phyloP scores from a whole-genome alignment of 805 yeast species.

The Cyberlindnera veronae region DNA sequence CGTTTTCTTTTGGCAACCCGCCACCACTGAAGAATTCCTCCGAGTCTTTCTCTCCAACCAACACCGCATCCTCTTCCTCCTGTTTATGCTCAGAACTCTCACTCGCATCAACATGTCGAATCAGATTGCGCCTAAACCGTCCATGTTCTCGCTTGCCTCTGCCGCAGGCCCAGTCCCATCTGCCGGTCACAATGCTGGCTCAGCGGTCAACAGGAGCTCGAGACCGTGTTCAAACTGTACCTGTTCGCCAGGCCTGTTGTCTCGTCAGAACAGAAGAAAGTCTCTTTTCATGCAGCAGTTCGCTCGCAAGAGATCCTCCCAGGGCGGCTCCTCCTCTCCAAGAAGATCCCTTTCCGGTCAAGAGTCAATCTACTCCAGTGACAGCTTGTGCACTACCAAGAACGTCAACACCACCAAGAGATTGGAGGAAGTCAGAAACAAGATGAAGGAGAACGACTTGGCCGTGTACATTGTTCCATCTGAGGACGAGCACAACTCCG shows the following conservation, averaged over 20 bases:
- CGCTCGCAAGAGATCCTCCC: slow-evolving; percentile 30
- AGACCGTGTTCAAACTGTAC: slow-evolving; percentile 72
- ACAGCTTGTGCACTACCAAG: slow-evolving; percentile 34
- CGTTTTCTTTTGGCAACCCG: too few species aligned
- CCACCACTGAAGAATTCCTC: too few species aligned
- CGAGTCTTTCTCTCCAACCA: background rate
- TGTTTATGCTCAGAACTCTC: slow-evolving; percentile 11
- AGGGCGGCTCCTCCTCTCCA: slow-evolving; percentile 18
- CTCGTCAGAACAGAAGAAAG: slow-evolving; percentile 61
- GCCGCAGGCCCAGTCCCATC: slow-evolving; percentile 14
- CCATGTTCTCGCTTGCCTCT: slow-evolving; percentile 40
- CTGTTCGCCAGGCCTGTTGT: slow-evolving; percentile 77
- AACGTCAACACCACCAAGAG: slow-evolving; percentile 58
- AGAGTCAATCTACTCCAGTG: slow-evolving; percentile 37
- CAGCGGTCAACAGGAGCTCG: slow-evolving; percentile 28
- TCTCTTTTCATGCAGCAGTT: slow-evolving; percentile 45
- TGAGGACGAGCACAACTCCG: slow-evolving; percentile 93
- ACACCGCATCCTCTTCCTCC: background rate
- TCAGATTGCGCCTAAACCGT: slow-evolving; percentile 34
- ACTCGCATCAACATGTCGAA: slow-evolving; percentile 27
- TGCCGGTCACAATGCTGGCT: slow-evolving; percentile 12
- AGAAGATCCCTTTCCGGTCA: slow-evolving; percentile 27
- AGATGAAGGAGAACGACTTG: slow-evolving; percentile 60
- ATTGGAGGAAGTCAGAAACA: slow-evolving; percentile 53
- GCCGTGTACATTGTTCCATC: slow-evolving; percentile 79